phyloP scores from a whole-genome alignment of 371 early-diverging fungal species.

The Mucor sp. region DNA sequence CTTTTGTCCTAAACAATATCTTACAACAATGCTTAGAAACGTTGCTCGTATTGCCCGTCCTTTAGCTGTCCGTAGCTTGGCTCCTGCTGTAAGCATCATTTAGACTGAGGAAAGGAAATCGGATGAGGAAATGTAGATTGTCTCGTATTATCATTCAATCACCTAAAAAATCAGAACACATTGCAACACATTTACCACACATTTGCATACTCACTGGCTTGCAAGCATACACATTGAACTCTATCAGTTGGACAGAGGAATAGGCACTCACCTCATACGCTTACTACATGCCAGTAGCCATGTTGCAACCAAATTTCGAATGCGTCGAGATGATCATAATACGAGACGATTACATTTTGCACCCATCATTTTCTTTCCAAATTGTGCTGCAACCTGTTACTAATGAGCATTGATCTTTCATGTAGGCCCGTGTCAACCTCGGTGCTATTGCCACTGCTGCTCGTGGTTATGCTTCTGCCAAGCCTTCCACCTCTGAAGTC shows the following conservation, averaged over 20 bases:
- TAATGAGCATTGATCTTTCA: background rate
- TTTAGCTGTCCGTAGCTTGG: conserved; percentile 46
- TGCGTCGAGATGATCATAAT: background rate
- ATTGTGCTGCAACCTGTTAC: background rate
- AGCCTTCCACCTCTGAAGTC: conserved; percentile 81
- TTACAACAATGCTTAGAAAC: conserved; percentile 51
- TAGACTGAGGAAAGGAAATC: background rate
- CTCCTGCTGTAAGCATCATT: conserved; percentile 48
- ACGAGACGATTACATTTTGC: background rate
- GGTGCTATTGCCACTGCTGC: conserved; percentile 55
- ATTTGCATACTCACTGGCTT: background rate
- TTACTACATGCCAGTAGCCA: no score
- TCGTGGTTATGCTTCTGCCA: conserved; percentile 61
- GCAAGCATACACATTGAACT: no score
- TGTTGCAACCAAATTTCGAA: no score
- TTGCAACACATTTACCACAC: background rate
- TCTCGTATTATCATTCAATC: background rate
- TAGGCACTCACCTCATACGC: no score
- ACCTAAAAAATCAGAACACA: background rate
- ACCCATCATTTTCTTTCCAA: background rate
- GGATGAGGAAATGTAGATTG: background rate
- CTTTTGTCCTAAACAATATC: conserved; percentile 8
- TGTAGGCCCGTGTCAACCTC: conserved; percentile 55
- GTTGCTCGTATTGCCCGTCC: conserved; percentile 57
- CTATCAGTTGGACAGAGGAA: no score